Evolutionary conservation across 176 grass and related monocot species (phyloP).

Genomic region (Rhynchospora breviuscula): DNA sequence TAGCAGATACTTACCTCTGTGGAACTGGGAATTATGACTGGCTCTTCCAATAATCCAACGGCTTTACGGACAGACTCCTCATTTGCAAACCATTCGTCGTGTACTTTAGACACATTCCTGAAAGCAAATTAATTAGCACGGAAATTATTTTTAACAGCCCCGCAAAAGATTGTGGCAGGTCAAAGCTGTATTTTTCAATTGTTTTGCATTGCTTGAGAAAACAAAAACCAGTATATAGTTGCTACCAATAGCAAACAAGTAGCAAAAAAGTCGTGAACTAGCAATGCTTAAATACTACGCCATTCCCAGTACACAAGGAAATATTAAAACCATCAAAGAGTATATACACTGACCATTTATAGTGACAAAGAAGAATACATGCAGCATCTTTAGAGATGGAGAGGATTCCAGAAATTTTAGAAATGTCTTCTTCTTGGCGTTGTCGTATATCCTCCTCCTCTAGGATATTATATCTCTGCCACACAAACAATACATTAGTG

Average conservation of each 20-base stretch:
- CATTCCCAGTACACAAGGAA: not conserved
- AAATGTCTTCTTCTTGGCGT: conserved; percentile 61
- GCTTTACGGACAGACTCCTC: conserved; percentile 59
- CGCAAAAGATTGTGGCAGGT: not conserved
- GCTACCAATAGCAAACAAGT: not conserved
- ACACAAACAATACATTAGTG: not conserved
- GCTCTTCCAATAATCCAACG: conserved; percentile 55
- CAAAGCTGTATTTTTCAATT: not conserved
- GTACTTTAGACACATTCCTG: conserved; percentile 68
- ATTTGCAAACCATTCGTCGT: conserved; percentile 81
- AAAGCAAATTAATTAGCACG: not conserved
- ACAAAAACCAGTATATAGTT: not conserved
- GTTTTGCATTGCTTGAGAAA: not conserved
- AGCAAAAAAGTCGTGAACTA: not conserved
- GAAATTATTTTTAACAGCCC: not conserved
- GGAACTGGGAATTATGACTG: conserved; percentile 21
- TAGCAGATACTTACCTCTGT: conserved; percentile 36
- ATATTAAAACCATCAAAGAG: not conserved
- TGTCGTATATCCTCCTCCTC: conserved; percentile 49
- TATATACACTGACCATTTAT: conserved; percentile 58
- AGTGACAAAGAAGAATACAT: conserved; percentile 66
- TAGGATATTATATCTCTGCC: conserved; percentile 62
- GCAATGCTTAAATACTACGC: not conserved
- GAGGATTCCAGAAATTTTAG: conserved; percentile 44
- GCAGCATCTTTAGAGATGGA: conserved; percentile 52